These are phyloP conservation scores for Aspergillus thermomutatus DNA, from an alignment of 2,329 filamentous ascomycete species.

Conservation along the genomic window DNA sequence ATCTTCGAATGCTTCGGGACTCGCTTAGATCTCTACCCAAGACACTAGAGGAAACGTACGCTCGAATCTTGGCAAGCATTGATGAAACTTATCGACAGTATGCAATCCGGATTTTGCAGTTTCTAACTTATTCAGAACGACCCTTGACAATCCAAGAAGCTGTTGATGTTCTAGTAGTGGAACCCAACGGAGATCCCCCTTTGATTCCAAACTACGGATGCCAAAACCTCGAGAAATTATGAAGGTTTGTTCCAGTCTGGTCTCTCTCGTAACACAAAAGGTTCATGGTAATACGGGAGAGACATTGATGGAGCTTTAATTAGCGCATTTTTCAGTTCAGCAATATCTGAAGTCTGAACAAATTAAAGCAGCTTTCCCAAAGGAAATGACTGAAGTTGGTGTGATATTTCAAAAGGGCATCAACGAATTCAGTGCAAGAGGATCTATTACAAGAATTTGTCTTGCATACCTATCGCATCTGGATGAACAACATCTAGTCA, in stretches of 20 bases:
- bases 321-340: conserved; percentile 23
- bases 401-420: background rate
- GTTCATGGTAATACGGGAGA: no score
- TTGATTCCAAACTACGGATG: conserved; percentile 7
- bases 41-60: conserved; percentile 23
- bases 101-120: conserved; percentile 14
- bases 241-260: conserved; percentile 17
- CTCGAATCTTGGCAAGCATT: conserved; percentile 15
- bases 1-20: conserved; percentile 10
- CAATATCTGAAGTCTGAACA: conserved; percentile 17
- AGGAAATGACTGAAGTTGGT: background rate
- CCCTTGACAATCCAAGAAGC: conserved; percentile 14
- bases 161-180: conserved; percentile 11
- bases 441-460: conserved; percentile 6
- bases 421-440: conserved; percentile 2
- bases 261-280: conserved; percentile 1
- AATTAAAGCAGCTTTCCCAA: background rate
- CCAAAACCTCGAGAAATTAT: conserved; percentile 12
- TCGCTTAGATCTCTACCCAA: conserved; percentile 18
- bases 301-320: conserved; percentile 9
- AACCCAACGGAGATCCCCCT: background rate
- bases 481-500: background rate
- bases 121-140: conserved; percentile 15
- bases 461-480: conserved; percentile 14
- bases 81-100: conserved; percentile 6